Percentiles rank a stretch among this genome's conserved stretches.
Evolutionary conservation across 345 rosid species (phyloP).

Genomic region (Noccaea caerulescens): DNA sequence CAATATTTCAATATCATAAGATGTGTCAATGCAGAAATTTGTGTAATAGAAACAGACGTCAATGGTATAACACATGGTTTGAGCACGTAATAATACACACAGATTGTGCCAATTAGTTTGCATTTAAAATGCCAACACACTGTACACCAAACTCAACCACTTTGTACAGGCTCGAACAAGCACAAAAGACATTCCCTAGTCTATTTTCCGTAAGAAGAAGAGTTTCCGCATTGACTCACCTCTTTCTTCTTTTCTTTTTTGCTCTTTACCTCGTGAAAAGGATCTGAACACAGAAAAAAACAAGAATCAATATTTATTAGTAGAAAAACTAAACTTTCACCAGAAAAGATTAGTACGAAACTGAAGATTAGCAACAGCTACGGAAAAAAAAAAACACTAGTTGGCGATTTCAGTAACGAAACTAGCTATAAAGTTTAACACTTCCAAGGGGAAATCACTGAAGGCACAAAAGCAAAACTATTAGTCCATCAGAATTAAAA

Average conservation of each 20-base stretch:
- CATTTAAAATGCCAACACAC: constrained; percentile 13
- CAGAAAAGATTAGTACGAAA: constrained; percentile 4
- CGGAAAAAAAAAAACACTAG: not conserved
- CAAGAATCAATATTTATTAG: constrained; percentile 21
- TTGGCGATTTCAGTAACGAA: constrained; percentile 4
- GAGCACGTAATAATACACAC: not conserved
- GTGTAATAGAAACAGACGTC: constrained; percentile 19
- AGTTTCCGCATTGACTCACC: constrained; percentile 50
- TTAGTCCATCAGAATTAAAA: constrained; percentile 1
- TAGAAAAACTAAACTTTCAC: constrained; percentile 23
- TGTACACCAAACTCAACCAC: not conserved
- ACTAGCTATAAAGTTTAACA: constrained; percentile 4
- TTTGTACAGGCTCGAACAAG: not conserved
- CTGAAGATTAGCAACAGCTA: not conserved
- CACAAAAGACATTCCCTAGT: not conserved
- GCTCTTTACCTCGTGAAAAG: constrained; percentile 97
- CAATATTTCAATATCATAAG: not conserved
- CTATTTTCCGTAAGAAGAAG: not conserved
- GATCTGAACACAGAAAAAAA: constrained; percentile 55
- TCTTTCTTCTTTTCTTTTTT: constrained; percentile 93
- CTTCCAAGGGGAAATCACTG: not conserved
- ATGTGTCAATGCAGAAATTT: not conserved
- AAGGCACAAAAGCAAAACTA: not conserved
- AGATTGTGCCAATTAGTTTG: not conserved
- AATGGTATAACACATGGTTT: constrained; percentile 6